Conservation (phyloP, 768 basidiomycete genomes). For the Cystofilobasidium capitatum region DNA sequence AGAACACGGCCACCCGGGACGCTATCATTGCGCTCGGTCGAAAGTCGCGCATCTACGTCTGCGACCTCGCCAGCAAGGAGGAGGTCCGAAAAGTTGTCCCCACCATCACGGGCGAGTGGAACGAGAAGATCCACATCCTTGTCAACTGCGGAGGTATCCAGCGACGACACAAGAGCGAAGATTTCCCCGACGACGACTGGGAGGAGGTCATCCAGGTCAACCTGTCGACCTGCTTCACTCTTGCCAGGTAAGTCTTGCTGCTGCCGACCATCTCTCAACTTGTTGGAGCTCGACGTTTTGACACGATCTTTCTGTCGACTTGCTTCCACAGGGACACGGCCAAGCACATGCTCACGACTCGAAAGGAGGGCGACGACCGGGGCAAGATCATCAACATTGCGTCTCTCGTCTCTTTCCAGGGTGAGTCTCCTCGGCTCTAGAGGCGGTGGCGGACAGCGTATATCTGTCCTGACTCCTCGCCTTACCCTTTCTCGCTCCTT, state of each 20-base stretch:
- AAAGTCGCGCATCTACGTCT: slow-evolving; percentile 45
- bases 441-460: not conserved
- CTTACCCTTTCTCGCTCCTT: not conserved
- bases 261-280: not conserved
- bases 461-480: not conserved
- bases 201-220: slow-evolving; percentile 75
- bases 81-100: slow-evolving; percentile 48
- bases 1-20: slow-evolving; percentile 39
- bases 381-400: slow-evolving; percentile 65
- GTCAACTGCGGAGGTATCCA: slow-evolving; percentile 63
- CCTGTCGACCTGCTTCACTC: slow-evolving; percentile 77
- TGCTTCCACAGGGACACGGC: slow-evolving; percentile 15
- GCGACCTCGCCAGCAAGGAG: slow-evolving; percentile 50
- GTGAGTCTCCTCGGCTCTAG: slow-evolving; percentile 26
- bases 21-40: slow-evolving; percentile 37
- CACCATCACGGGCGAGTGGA: slow-evolving; percentile 34
- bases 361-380: slow-evolving; percentile 44
- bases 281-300: not conserved
- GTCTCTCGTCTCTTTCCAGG: slow-evolving; percentile 42
- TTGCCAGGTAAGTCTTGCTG: slow-evolving; percentile 60
- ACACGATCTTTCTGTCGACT: not conserved
- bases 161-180: slow-evolving; percentile 46
- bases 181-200: slow-evolving; percentile 60
- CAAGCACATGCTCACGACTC: slow-evolving; percentile 65
- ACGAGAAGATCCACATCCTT: slow-evolving; percentile 54